Conservation (phyloP, 2,329 filamentous ascomycete genomes). For the Verticillium zaregamsianum region DNA sequence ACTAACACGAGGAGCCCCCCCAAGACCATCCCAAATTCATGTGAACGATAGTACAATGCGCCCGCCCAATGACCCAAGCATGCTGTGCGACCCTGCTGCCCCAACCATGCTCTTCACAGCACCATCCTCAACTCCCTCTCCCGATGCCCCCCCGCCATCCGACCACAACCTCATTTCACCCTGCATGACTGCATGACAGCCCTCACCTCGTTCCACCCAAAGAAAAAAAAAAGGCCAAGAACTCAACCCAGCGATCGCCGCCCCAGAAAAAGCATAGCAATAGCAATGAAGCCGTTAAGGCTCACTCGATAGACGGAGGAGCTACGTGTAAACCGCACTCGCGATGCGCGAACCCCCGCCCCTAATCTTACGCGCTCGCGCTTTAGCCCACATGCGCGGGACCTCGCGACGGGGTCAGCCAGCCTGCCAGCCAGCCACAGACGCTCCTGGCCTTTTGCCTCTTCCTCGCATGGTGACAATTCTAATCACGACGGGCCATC, state of each 20-base stretch:
- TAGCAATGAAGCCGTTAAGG: background rate
- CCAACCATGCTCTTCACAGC: background rate
- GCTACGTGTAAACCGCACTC: no score
- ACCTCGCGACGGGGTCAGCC: background rate
- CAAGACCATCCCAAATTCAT: background rate
- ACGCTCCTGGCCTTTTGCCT: background rate
- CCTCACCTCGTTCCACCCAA: background rate
- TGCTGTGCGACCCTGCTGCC: background rate
- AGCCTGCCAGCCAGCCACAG: background rate
- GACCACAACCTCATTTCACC: background rate
- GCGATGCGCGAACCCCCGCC: background rate
- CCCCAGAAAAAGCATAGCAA: background rate
- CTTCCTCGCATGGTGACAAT: background rate
- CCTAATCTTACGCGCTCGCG: background rate
- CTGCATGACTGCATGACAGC: background rate
- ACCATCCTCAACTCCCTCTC: background rate
- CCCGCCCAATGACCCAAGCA: background rate
- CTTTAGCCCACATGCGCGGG: no score
- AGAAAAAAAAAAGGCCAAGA: background rate
- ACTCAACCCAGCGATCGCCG: background rate
- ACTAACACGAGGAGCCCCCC: background rate
- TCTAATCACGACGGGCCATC: background rate
- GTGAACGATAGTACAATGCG: background rate
- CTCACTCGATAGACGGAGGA: no score
- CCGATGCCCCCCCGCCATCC: background rate